A percentile compares a stretch with the other conserved stretches of the same genome.
phyloP scores from a whole-genome alignment of 1,284 basidiomycete genomes.

The Ceratobasidium sp. region DNA sequence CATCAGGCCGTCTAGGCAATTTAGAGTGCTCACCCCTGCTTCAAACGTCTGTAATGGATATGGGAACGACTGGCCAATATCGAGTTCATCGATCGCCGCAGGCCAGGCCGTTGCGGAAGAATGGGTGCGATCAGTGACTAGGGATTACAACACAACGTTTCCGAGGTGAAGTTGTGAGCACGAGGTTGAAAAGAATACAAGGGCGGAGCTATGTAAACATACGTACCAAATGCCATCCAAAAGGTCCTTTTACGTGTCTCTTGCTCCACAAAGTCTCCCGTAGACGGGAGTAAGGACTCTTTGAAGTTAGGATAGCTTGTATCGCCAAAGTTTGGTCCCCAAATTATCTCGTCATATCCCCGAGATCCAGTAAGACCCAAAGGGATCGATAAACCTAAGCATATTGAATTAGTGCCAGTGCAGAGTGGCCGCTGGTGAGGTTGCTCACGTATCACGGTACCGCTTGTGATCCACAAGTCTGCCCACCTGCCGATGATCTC shows the following conservation, averaged over 20 bases:
- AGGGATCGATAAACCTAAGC: constrained; percentile 26
- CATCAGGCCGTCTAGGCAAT: too few species aligned
- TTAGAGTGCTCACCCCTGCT: constrained; percentile 19
- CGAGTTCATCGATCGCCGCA: constrained; percentile 31
- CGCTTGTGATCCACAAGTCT: constrained; percentile 32
- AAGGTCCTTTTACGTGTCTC: constrained; percentile 39
- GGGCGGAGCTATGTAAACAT: background rate
- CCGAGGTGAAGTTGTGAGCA: background rate
- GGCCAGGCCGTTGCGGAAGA: constrained; percentile 41
- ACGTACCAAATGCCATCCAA: constrained; percentile 42
- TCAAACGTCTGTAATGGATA: constrained; percentile 33
- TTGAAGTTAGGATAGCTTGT: constrained; percentile 37
- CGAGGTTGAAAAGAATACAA: background rate
- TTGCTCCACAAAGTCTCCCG: constrained; percentile 27
- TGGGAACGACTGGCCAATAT: constrained; percentile 37
- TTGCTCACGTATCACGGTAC: constrained; percentile 31
- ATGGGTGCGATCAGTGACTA: constrained; percentile 36
- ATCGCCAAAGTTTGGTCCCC: constrained; percentile 41
- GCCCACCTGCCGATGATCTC: constrained; percentile 24
- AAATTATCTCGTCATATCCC: constrained; percentile 41
- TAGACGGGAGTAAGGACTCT: constrained; percentile 15
- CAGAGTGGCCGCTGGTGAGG: background rate
- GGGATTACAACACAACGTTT: background rate
- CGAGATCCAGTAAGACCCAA: constrained; percentile 31
- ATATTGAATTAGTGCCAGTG: background rate